Conservation (phyloP, 805 yeast species). For the Huiozyma naganishii region DNA sequence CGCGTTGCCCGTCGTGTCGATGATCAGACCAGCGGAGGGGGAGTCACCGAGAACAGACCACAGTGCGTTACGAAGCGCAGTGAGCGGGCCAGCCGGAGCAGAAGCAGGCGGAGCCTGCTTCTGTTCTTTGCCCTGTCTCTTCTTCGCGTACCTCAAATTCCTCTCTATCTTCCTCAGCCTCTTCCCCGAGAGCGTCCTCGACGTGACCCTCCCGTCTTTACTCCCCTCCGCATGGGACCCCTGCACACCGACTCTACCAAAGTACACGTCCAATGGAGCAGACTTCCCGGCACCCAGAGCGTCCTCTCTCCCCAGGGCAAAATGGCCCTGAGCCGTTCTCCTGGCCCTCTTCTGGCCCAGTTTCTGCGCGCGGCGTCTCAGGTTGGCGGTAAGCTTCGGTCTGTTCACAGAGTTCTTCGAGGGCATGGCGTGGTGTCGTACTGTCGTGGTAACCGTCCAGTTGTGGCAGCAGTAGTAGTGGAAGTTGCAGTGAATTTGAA, state of each 20-base stretch:
- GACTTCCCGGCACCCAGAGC: slow-evolving; percentile 33
- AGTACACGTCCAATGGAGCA: slow-evolving; percentile 34
- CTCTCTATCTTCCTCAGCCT: slow-evolving; percentile 70
- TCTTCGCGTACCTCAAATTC: slow-evolving; percentile 59
- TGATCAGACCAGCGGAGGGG: slow-evolving; percentile 33
- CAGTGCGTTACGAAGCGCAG: slow-evolving; percentile 46
- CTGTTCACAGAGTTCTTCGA: slow-evolving; percentile 73
- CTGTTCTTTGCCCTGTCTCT: slow-evolving; percentile 44
- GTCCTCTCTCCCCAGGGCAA: slow-evolving; percentile 37
- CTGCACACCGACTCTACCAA: slow-evolving; percentile 10
- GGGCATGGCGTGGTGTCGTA: slow-evolving; percentile 46
- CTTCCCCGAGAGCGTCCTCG: slow-evolving; percentile 61
- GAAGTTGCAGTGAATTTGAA: not conserved
- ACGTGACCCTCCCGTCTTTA: slow-evolving; percentile 30
- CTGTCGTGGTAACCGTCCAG: not conserved
- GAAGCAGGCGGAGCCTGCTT: slow-evolving; percentile 38
- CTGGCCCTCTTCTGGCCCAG: slow-evolving; percentile 47
- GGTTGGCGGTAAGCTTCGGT: slow-evolving; percentile 51
- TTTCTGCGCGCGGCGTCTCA: slow-evolving; percentile 39
- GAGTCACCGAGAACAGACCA: slow-evolving; percentile 63
- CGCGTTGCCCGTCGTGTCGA: slow-evolving; percentile 39
- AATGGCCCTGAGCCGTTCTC: slow-evolving; percentile 34
- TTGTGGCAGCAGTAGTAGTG: not conserved
- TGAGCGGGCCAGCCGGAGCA: slow-evolving; percentile 23
- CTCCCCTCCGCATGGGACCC: not conserved